These are phyloP conservation scores for Phaseolus lunatus DNA, from an alignment of 306 rosid genomes.

Conservation along the genomic window DNA sequence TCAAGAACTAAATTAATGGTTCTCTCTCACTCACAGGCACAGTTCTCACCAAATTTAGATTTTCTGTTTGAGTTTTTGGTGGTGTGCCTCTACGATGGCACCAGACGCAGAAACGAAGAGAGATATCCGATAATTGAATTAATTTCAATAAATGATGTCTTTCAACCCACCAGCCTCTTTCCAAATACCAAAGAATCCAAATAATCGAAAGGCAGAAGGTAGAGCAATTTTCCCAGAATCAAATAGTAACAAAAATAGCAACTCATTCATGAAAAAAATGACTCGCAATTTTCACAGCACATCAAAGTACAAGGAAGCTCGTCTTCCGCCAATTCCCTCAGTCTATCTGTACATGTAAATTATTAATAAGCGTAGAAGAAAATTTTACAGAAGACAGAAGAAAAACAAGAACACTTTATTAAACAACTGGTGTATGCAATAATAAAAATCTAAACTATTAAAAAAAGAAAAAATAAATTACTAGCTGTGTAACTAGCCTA, in stretches of 20 bases:
- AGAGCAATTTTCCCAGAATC: background rate
- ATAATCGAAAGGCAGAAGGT: background rate
- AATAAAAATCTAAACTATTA: conserved; percentile 8
- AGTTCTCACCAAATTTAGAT: too few species aligned
- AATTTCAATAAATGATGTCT: background rate
- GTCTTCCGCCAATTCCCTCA: background rate
- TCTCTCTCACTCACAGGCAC: too few species aligned
- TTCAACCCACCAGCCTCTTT: background rate
- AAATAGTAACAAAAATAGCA: background rate
- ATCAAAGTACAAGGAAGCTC: background rate
- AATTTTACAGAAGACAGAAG: background rate
- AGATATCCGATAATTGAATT: background rate
- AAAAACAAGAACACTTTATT: conserved; percentile 38
- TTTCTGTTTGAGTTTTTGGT: too few species aligned
- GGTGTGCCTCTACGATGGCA: too few species aligned
- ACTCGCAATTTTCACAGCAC: too few species aligned
- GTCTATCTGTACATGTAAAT: conserved; percentile 21
- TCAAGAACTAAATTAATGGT: too few species aligned
- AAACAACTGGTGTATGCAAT: conserved; percentile 34
- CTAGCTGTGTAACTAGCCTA: conserved; percentile 32
- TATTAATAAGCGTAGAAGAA: background rate
- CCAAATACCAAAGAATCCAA: background rate
- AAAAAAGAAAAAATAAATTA: background rate
- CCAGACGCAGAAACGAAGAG: background rate
- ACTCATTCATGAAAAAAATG: too few species aligned